These are phyloP conservation scores for Debaryomyces udenii DNA, from an alignment of 1,139 yeast genomes.

Conservation along the genomic window DNA sequence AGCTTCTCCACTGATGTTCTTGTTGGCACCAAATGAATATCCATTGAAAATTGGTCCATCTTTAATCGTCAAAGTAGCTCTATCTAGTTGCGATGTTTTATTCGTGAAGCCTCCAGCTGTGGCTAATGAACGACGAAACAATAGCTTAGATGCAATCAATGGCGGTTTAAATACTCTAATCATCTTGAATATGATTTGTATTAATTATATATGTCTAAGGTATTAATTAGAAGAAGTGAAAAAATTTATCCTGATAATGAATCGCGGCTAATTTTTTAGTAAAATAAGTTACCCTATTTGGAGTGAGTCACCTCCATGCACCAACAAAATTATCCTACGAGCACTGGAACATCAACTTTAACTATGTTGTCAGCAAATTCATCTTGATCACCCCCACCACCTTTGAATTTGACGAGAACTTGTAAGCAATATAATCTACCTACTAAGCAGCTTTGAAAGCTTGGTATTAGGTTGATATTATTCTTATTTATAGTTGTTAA, in stretches of 20 bases:
- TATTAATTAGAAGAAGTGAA: constrained; percentile 10
- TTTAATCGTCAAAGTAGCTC: constrained; percentile 89
- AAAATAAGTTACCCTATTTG: constrained; percentile 33
- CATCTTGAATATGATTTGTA: constrained; percentile 10
- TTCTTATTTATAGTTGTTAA: constrained; percentile 38
- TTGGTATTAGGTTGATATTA: constrained; percentile 44
- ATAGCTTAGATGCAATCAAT: constrained; percentile 4
- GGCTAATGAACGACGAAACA: constrained; percentile 35
- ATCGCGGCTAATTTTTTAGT: constrained; percentile 37
- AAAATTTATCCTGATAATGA: constrained; percentile 31
- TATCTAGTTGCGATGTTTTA: constrained; percentile 54
- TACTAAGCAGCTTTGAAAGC: constrained; percentile 47
- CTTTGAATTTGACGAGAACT: constrained; percentile 42
- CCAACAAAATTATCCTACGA: constrained; percentile 32
- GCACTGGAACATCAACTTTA: constrained; percentile 44
- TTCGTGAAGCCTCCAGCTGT: constrained; percentile 40
- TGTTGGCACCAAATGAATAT: constrained; percentile 91
- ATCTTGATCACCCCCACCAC: constrained; percentile 37
- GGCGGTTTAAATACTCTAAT: constrained; percentile 9
- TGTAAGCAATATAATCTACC: constrained; percentile 49
- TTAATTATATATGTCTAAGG: constrained; percentile 6
- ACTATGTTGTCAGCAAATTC: constrained; percentile 40
- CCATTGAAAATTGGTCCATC: constrained; percentile 95
- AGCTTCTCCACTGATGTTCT: constrained; percentile 92
- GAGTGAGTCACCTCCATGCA: constrained; percentile 25